Percentiles rank a stretch among this genome's conserved stretches.
These are phyloP conservation scores for Malus orientalis DNA, from an alignment of 306 rosid genomes.

Conservation along the genomic window DNA sequence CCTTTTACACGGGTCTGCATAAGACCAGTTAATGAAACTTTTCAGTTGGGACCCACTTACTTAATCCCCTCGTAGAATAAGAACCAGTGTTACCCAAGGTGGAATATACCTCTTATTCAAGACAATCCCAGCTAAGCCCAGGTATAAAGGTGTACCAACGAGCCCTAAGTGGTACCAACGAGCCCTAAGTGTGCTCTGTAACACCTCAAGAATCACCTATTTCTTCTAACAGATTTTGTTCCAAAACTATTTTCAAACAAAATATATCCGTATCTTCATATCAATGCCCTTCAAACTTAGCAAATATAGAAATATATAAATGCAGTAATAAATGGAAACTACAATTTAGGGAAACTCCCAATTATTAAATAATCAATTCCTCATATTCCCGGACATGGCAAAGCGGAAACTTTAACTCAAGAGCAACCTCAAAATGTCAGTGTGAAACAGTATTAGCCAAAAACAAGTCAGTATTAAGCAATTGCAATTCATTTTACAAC, in stretches of 20 bases:
- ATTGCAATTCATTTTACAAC: neutral
- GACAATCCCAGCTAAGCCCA: too few relatives aligned
- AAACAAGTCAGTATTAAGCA: neutral
- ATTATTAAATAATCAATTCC: neutral
- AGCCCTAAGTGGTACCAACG: too few relatives aligned
- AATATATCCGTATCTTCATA: neutral
- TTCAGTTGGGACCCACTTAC: too few relatives aligned
- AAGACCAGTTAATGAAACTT: too few relatives aligned
- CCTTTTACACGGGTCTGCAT: too few relatives aligned
- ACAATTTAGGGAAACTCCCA: neutral
- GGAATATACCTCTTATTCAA: too few relatives aligned
- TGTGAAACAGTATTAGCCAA: neutral
- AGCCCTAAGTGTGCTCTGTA: neutral
- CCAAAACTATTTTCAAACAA: neutral
- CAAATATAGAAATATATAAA: neutral
- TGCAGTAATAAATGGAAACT: neutral
- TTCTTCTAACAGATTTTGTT: neutral
- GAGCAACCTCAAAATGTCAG: neutral
- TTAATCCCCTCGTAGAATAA: too few relatives aligned
- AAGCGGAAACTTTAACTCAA: neutral
- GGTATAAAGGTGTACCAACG: too few relatives aligned
- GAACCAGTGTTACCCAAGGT: too few relatives aligned
- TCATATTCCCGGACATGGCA: neutral
- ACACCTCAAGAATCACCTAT: neutral
- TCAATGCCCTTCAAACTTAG: neutral